Evolutionary conservation across 305 asterid genomes (phyloP).

Genomic region (Striga hermonthica): DNA sequence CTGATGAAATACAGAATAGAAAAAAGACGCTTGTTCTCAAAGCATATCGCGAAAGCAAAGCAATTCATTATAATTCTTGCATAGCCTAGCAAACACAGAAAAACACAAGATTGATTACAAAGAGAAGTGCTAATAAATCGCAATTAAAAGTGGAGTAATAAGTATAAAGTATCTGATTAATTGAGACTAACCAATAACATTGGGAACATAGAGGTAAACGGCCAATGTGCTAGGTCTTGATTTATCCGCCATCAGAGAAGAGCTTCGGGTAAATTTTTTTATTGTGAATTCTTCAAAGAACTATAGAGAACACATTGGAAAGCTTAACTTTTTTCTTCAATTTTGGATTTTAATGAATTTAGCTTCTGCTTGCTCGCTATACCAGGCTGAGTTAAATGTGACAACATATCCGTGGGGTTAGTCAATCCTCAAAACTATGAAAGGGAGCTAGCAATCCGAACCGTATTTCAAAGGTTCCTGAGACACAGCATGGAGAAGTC

Average conservation of each 20-base stretch:
- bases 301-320: no score
- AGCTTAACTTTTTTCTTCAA: no score
- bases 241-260: conserved; percentile 48
- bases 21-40: conserved; percentile 69
- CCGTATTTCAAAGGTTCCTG: no score
- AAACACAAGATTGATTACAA: conserved; percentile 18
- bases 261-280: neutral
- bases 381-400: no score
- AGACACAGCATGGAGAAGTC: no score
- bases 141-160: conserved; percentile 16
- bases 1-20: conserved; percentile 79
- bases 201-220: conserved; percentile 83
- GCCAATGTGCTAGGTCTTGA: conserved; percentile 48
- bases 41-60: conserved; percentile 90
- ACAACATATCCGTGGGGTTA: no score
- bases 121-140: conserved; percentile 6
- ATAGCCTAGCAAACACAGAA: conserved; percentile 50
- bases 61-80: conserved; percentile 78
- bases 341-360: no score
- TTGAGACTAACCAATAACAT: conserved; percentile 59
- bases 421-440: no score
- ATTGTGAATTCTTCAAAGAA: conserved; percentile 18
- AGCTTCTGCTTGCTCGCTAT: no score
- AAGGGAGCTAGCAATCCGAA: no score
- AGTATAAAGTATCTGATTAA: neutral